Conservation (phyloP, 169 alveolate genomes). For the Cryptosporidium sp. region DNA sequence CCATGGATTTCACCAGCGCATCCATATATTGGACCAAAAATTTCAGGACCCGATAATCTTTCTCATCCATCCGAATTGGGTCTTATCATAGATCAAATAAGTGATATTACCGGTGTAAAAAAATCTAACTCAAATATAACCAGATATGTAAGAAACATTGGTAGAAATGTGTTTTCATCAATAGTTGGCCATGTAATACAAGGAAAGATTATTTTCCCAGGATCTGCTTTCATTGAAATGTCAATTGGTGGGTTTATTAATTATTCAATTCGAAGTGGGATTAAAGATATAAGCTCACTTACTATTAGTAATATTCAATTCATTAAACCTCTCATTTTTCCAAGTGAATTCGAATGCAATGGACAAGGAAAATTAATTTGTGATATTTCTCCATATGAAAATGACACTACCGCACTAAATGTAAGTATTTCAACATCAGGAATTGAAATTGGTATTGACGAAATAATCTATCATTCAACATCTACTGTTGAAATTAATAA, state of each 20-base stretch:
- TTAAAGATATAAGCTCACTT: slow-evolving; percentile 2
- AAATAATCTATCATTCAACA: slow-evolving; percentile 28
- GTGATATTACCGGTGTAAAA: not conserved
- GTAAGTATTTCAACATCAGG: slow-evolving; percentile 6
- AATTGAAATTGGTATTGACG: not conserved
- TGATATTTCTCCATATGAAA: slow-evolving; percentile 4
- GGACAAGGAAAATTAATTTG: slow-evolving; percentile 14
- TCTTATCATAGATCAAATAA: slow-evolving; percentile 34
- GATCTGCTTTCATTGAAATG: slow-evolving; percentile 63
- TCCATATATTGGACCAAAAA: slow-evolving; percentile 68
- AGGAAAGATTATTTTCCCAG: slow-evolving; percentile 47
- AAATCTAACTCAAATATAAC: slow-evolving; percentile 21
- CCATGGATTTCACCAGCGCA: slow-evolving; percentile 74
- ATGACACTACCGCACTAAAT: not conserved
- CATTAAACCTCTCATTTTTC: slow-evolving; percentile 32
- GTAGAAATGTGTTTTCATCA: slow-evolving; percentile 2
- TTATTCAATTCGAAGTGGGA: slow-evolving; percentile 17
- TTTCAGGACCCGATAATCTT: slow-evolving; percentile 19
- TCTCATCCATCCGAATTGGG: slow-evolving; percentile 44
- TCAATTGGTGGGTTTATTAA: slow-evolving; percentile 43
- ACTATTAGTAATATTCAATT: slow-evolving; percentile 4
- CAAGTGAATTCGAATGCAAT: slow-evolving; percentile 21
- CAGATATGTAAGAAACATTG: slow-evolving; percentile 53
- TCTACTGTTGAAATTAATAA: not conserved
- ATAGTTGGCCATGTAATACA: slow-evolving; percentile 44